A percentile compares a stretch with the other conserved stretches of the same genome.
Evolutionary conservation across 345 rosid genomes (phyloP).

Genomic region (Kandelia obovata): DNA sequence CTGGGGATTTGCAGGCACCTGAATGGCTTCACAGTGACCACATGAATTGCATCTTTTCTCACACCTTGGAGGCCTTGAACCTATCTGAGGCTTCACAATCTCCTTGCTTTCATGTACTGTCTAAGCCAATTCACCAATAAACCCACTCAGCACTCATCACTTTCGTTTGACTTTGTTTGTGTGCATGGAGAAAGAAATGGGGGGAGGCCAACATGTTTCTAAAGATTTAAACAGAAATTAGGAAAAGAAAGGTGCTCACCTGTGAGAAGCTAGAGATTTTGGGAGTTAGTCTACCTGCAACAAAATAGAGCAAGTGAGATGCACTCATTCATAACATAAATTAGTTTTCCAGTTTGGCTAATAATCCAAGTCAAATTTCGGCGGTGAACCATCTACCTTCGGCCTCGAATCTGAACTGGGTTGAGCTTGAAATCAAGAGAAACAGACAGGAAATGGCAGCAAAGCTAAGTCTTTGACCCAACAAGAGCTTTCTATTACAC

Average conservation of each 20-base stretch:
- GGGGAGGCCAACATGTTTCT: too few species aligned
- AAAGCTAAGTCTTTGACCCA: constrained; percentile 16
- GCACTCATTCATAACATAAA: not conserved
- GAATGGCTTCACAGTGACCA: constrained; percentile 79
- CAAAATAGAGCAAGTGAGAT: not conserved
- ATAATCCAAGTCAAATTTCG: constrained; percentile 16
- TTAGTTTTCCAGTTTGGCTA: not conserved
- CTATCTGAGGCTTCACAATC: constrained; percentile 58
- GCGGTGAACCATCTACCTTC: constrained; percentile 47
- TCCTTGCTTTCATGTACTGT: constrained; percentile 32
- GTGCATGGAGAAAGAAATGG: too few species aligned
- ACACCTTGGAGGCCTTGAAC: constrained; percentile 88
- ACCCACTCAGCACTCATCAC: not conserved
- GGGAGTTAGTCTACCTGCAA: constrained; percentile 58
- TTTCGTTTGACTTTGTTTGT: too few species aligned
- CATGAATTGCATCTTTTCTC: constrained; percentile 77
- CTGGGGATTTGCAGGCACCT: constrained; percentile 82
- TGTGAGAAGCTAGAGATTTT: constrained; percentile 27
- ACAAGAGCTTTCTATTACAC: constrained; percentile 1
- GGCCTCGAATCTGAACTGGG: constrained; percentile 45
- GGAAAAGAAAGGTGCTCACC: constrained; percentile 27
- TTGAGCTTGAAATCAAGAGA: constrained; percentile 46
- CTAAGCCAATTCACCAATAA: constrained; percentile 17
- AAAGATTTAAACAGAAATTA: too few species aligned
- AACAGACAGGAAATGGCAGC: constrained; percentile 36